Percentiles rank a stretch among this genome's conserved stretches.
Evolutionary conservation across 306 rosid genomes (phyloP).

Genomic region (Malus orientalis): DNA sequence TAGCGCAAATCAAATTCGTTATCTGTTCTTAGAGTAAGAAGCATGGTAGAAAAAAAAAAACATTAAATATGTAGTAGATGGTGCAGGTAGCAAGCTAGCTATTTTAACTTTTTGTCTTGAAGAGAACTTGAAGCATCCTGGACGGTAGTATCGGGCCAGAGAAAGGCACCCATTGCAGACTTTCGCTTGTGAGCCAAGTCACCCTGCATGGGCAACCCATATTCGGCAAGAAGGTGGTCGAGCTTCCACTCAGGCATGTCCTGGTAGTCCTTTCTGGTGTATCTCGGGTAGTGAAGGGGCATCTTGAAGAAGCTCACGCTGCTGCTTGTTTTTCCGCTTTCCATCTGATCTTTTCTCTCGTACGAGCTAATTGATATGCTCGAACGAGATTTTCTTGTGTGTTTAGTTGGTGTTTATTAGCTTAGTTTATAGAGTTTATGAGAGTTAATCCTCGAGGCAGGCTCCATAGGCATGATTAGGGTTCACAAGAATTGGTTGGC

Average conservation of each 20-base stretch:
- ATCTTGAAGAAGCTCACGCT: constrained; percentile 46
- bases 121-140: background rate
- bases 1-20: background rate
- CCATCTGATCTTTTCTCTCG: constrained; percentile 19
- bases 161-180: constrained; percentile 77
- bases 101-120: constrained; percentile 9
- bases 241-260: constrained; percentile 82
- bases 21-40: background rate
- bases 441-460: background rate
- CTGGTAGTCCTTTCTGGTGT: constrained; percentile 55
- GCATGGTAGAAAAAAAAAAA: background rate
- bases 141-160: constrained; percentile 43
- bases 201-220: constrained; percentile 55
- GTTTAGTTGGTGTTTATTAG: background rate
- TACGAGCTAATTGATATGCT: background rate
- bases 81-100: background rate
- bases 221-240: constrained; percentile 54
- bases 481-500: constrained; percentile 61
- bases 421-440: background rate
- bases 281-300: constrained; percentile 80
- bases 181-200: constrained; percentile 62
- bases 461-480: constrained; percentile 30
- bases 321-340: constrained; percentile 16
- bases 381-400: background rate
- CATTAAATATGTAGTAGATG: background rate